These are phyloP conservation scores for Trametes pubescens DNA, from an alignment of 1,284 basidiomycete genomes.

Conservation along the genomic window DNA sequence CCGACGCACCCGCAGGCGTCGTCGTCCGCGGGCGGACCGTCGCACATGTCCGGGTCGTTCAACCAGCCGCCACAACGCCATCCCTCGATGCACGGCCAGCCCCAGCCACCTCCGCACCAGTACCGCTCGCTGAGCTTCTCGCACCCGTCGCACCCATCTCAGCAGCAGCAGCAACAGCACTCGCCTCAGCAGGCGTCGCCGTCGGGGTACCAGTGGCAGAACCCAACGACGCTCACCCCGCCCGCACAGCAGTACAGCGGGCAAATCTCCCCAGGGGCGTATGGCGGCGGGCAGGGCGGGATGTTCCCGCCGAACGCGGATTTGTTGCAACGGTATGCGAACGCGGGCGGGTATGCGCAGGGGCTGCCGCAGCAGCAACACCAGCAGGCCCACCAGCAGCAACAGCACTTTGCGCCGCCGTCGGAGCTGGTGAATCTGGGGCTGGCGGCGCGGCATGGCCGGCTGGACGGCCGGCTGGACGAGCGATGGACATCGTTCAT, in stretches of 20 bases:
- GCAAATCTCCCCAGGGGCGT: conserved; percentile 19
- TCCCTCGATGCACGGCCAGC: conserved; percentile 11
- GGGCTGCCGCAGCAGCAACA: conserved; percentile 16
- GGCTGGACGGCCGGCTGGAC: conserved; percentile 41
- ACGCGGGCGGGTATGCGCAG: conserved; percentile 7
- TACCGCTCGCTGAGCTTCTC: conserved; percentile 28
- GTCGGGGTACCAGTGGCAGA: conserved; percentile 8
- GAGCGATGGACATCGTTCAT: conserved; percentile 45
- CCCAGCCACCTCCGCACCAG: conserved; percentile 13
- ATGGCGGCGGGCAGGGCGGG: conserved; percentile 3
- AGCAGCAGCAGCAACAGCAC: conserved; percentile 6
- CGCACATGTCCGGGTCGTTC: conserved; percentile 16
- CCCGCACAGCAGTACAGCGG: conserved; percentile 20
- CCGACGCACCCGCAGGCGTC: background rate
- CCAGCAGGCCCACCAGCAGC: conserved; percentile 15
- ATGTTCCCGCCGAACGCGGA: conserved; percentile 19
- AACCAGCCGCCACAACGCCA: conserved; percentile 11
- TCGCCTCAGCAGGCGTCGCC: background rate
- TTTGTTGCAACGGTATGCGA: conserved; percentile 21
- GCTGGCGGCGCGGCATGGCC: conserved; percentile 40
- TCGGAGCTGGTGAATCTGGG: conserved; percentile 42
- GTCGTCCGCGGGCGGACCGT: conserved; percentile 2
- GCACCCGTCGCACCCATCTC: conserved; percentile 6
- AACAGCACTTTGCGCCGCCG: conserved; percentile 36
- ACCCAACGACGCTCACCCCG: conserved; percentile 15